Evolutionary conservation across 805 yeast genomes (phyloP), one percentile per base, ranked within the genome.

Genomic region (Nakazawaea wyomingensis): DNA sequence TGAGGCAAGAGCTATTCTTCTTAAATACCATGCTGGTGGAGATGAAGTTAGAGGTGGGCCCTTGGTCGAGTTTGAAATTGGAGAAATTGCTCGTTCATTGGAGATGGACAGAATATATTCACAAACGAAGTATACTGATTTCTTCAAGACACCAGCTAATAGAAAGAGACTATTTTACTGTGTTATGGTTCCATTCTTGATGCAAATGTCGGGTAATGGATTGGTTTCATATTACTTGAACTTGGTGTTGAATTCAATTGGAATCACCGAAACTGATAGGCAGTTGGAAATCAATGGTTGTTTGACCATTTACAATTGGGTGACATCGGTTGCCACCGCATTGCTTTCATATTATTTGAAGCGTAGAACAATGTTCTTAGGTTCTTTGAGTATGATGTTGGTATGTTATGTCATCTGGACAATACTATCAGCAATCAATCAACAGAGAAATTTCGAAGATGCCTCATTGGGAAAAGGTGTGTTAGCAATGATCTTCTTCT

Each of bases 271-370:
- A 11, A 59, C 65, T 20, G 59, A 59, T 38, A 55, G 60, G 44
- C 76, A 76, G 56, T 65, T 75, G 45, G 55, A 69, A 42, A 66
- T 75, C 54, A 76, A 76, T 54, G 80, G 75, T 44, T 69, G 71
- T 47, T 65, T 74, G 48, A 69, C 66, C 68, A 58, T 71, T 46
- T 74, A 64, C 56, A 73, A 73, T 61, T 66, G 69, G 41, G 56
- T 59, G 37, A 50, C 59, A 37, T 60, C 67, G 9, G 48, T 62
- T 30, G 44, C 55, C 5, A 59, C 62, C 44, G 58, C 64, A 27
- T 48, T 57, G 42, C 48, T 57, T 28, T 55, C 52, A 27, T 57
- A 59, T 37, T 38, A 27, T 22, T 51, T 66, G 45, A 66, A 55
- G 37, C 62, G 75, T 54, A 61, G 74, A 54, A 49, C 60, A 1